These are phyloP conservation scores for Neonectria neomacrospora DNA, from an alignment of 2,329 filamentous ascomycete species.

Conservation along the genomic window DNA sequence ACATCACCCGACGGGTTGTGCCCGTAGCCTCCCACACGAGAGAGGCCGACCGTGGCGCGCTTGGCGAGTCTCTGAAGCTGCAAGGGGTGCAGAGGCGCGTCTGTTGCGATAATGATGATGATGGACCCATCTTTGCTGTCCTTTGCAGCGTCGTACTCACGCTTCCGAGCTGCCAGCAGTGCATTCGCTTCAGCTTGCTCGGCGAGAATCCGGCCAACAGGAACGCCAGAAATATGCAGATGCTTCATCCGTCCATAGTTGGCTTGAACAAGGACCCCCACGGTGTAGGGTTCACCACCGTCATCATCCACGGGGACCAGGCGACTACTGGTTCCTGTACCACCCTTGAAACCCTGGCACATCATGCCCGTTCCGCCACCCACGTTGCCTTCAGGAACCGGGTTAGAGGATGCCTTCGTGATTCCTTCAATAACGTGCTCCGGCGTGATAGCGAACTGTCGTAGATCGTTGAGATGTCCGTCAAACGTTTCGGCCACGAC, in stretches of 20 bases:
- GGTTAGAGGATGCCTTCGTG: constrained; percentile 57
- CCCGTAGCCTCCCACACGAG: constrained; percentile 68
- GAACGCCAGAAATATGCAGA: constrained; percentile 67
- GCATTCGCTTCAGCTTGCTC: constrained; percentile 49
- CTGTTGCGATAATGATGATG: constrained; percentile 69
- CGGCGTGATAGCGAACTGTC: constrained; percentile 63
- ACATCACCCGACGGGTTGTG: constrained; percentile 71
- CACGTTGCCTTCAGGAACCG: constrained; percentile 67
- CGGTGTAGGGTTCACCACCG: constrained; percentile 57
- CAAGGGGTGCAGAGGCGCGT: constrained; percentile 67
- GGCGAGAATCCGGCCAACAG: constrained; percentile 67
- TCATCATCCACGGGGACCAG: constrained; percentile 44
- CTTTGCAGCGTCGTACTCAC: constrained; percentile 46
- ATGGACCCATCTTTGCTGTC: constrained; percentile 70
- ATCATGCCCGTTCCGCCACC: constrained; percentile 74
- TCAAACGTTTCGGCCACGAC: constrained; percentile 72
- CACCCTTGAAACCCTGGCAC: constrained; percentile 72
- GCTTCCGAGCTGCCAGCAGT: constrained; percentile 28
- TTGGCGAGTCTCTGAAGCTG: constrained; percentile 68
- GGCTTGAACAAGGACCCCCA: constrained; percentile 69
- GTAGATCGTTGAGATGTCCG: constrained; percentile 66
- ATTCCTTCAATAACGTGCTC: constrained; percentile 65
- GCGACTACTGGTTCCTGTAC: constrained; percentile 70
- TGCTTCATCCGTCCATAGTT: constrained; percentile 70
- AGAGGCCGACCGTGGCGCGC: constrained; percentile 68